A percentile compares a stretch with the other conserved stretches of the same genome.
Evolutionary conservation across 2,329 filamentous ascomycete species (phyloP).

Genomic region (Sporothrix mexicana): DNA sequence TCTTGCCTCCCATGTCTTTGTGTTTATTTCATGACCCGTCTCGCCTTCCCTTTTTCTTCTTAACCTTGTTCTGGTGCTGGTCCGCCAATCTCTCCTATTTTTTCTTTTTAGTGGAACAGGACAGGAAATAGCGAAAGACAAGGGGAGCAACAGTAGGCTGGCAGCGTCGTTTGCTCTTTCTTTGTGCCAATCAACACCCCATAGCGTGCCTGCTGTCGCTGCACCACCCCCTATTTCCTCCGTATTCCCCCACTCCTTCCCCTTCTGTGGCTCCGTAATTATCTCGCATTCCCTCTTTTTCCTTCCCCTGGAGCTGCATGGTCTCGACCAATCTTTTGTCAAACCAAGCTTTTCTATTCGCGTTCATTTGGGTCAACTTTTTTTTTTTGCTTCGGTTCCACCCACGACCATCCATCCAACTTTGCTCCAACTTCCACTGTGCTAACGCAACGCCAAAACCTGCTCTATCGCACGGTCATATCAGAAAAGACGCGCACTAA

Average conservation of each 20-base stretch:
- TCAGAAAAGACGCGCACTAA: constrained; percentile 28
- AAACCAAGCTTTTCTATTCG: constrained; percentile 32
- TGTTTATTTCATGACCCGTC: neutral
- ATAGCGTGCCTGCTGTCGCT: constrained; percentile 16
- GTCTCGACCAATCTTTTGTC: constrained; percentile 32
- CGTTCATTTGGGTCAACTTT: constrained; percentile 5
- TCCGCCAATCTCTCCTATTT: constrained; percentile 18
- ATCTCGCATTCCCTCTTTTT: constrained; percentile 4
- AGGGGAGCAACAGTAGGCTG: neutral
- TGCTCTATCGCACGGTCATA: constrained; percentile 9
- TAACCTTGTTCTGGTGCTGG: constrained; percentile 21
- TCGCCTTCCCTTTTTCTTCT: constrained; percentile 4
- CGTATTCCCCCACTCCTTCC: constrained; percentile 13
- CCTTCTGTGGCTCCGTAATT: constrained; percentile 23
- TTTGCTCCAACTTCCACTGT: neutral
- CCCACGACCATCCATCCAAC: neutral
- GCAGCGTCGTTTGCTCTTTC: constrained; percentile 1
- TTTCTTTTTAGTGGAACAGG: neutral
- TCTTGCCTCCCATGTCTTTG: neutral
- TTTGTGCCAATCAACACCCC: neutral
- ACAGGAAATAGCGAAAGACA: constrained; percentile 6
- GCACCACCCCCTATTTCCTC: constrained; percentile 23
- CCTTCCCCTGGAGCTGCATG: constrained; percentile 4
- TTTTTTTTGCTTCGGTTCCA: neutral
- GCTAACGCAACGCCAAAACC: constrained; percentile 6